Conservation (phyloP, 2,329 filamentous ascomycete species). For the Aspergillus arachidicola region DNA sequence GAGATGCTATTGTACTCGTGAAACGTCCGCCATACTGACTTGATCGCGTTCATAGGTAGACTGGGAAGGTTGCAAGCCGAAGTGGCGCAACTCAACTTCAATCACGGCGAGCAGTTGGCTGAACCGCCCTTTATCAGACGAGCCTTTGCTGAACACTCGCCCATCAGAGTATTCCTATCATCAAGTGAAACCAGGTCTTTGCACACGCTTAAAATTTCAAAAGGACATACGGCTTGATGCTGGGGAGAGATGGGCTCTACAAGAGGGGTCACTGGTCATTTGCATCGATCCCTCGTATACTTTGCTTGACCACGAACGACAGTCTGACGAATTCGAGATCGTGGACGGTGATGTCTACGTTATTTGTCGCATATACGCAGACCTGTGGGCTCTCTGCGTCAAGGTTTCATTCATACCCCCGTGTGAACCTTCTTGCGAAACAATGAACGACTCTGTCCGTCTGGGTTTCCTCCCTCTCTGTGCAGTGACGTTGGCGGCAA, state of each 20-base stretch:
- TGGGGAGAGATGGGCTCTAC: constrained; percentile 29
- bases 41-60: background rate
- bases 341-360: constrained; percentile 32
- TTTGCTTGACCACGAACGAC: constrained; percentile 17
- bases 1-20: background rate
- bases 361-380: constrained; percentile 35
- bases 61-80: background rate
- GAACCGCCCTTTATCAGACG: background rate
- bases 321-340: constrained; percentile 32
- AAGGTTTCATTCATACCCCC: constrained; percentile 25
- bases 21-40: background rate
- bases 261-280: constrained; percentile 35
- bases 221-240: constrained; percentile 29
- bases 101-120: background rate
- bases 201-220: constrained; percentile 26
- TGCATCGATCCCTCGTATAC: constrained; percentile 29
- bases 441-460: constrained; percentile 11
- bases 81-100: background rate
- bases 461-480: constrained; percentile 37
- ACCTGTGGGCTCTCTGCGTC: constrained; percentile 38
- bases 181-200: constrained; percentile 23
- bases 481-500: constrained; percentile 34
- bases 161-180: constrained; percentile 13
- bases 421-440: background rate
- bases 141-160: background rate